Conservation (phyloP, 768 basidiomycete genomes). For the Mrakia hoshinonis region DNA sequence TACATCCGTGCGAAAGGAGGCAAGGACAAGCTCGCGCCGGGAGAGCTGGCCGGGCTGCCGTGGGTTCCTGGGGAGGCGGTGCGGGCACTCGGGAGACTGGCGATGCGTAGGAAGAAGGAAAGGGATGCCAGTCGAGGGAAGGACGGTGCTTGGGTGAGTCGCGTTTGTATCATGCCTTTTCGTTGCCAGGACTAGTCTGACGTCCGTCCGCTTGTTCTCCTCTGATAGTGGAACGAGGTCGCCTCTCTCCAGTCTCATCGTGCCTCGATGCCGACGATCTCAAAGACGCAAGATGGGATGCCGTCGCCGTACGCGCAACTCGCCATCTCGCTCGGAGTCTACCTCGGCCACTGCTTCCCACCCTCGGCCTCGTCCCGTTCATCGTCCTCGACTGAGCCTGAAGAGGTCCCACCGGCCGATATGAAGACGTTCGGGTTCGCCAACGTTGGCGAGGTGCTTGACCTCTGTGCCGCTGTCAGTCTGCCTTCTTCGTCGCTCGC, state of each 20-base stretch:
- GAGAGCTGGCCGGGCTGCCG: conserved; percentile 13
- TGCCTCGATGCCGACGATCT: background rate
- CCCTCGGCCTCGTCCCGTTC: background rate
- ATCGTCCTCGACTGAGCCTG: background rate
- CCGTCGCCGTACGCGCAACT: conserved; percentile 18
- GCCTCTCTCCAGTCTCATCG: conserved; percentile 19
- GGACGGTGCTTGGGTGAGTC: conserved; percentile 26
- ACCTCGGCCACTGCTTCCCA: conserved; percentile 17
- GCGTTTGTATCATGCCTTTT: background rate
- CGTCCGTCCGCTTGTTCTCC: background rate
- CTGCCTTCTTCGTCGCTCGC: background rate
- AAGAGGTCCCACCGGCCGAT: conserved; percentile 12
- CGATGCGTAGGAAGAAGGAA: conserved; percentile 57
- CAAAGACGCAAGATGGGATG: background rate
- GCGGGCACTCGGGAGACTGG: conserved; percentile 63
- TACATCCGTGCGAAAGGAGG: conserved; percentile 45
- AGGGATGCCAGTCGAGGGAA: conserved; percentile 45
- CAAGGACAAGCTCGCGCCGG: conserved; percentile 36
- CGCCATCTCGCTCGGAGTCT: conserved; percentile 16
- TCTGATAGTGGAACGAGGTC: conserved; percentile 13
- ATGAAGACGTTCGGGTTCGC: conserved; percentile 20
- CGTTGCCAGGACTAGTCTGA: background rate
- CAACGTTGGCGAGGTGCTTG: conserved; percentile 22
- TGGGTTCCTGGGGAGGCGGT: conserved; percentile 63
- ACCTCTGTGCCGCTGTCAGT: conserved; percentile 39